Evolutionary conservation across 2,329 filamentous ascomycete genomes (phyloP), one percentile per base, ranked within the genome.

Genomic region (Cladosporium sp.): DNA sequence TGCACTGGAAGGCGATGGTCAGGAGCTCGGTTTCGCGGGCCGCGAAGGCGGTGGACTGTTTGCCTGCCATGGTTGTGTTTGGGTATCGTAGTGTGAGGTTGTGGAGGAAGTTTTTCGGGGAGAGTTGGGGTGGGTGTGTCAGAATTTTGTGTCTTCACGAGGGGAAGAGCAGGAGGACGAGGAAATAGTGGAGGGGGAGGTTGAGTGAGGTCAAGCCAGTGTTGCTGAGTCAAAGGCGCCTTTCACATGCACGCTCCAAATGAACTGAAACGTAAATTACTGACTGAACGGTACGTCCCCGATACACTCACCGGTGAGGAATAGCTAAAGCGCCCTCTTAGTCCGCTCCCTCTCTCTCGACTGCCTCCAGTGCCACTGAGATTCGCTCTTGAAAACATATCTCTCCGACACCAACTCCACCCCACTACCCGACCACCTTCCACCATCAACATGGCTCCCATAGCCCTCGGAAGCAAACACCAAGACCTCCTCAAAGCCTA

Each of bases 341-440:
- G 30, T 26, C 16, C 26, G 25, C 18, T 30, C 14, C 5, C 26
- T 13, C 49, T 18, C 49, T 11, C 8, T 26, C 30, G 16, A 18
- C 18, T 39, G 4, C 34, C 13, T 51, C 14, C 13, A 30, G 5
- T 11, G 14, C 30, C 23, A 18, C 16, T 14, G 14, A 18, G 5
- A 26, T 21, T 14, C 13, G 23, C 26, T 53, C 28, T 18, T 4
- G 16, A 21, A 30, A 5, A 28, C 30, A n/a, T 4, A 10, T 30
- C 18, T 18, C 51, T 8, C 10, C 18, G 7, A 54, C 18, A 32
- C 32, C 51, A 3, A 54, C 51, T 21, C n/a, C 51, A 23, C 11
- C 51, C 21, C 26, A 54, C 11, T 11, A 7, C 16, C 71, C 75
- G 10, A 66, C 73, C 5, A 67, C 68, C 7, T 70, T 71, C 58